Percentiles rank a stretch among this genome's conserved stretches.
phyloP scores from a whole-genome alignment of 1,284 basidiomycete species.

The Apiotrichum sp. region DNA sequence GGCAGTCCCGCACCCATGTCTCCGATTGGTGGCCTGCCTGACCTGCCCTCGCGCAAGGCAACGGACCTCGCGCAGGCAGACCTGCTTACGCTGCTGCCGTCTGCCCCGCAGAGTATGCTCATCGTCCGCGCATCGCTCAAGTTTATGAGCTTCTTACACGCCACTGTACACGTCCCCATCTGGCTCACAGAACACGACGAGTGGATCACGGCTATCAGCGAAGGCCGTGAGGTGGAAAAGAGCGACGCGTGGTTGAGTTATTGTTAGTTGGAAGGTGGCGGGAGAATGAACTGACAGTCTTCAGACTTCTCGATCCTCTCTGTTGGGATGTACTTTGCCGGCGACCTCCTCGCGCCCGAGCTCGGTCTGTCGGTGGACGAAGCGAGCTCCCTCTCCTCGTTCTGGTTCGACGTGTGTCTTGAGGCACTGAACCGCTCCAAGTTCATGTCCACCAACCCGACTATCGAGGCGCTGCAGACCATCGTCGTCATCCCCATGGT shows the following conservation, averaged over 20 bases:
- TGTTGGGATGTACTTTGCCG: conserved; percentile 19
- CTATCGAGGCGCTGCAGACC: conserved; percentile 20
- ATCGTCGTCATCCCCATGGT: conserved; percentile 20
- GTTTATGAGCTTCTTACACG: conserved; percentile 24
- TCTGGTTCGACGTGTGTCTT: conserved; percentile 23
- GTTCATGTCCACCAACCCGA: conserved; percentile 22
- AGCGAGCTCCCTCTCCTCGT: conserved; percentile 13
- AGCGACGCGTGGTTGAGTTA: conserved; percentile 19
- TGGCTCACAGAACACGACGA: conserved; percentile 25
- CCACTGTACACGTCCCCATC: conserved; percentile 23
- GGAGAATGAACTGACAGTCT: background rate
- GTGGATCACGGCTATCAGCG: conserved; percentile 21
- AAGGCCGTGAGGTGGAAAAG: conserved; percentile 15
- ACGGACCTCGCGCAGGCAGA: conserved; percentile 23
- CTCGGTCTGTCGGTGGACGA: conserved; percentile 17
- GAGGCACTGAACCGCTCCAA: conserved; percentile 22
- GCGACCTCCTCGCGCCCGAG: conserved; percentile 19
- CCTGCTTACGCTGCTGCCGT: conserved; percentile 16
- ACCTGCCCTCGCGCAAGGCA: conserved; percentile 16
- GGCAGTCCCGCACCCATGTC: conserved; percentile 8
- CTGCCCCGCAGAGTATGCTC: conserved; percentile 14
- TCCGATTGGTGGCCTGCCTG: conserved; percentile 11
- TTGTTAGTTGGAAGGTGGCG: conserved; percentile 6
- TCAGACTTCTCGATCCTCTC: conserved; percentile 17
- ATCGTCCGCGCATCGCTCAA: conserved; percentile 20